Percentiles rank a stretch among this genome's conserved stretches.
phyloP scores from a whole-genome alignment of 495 filamentous ascomycete genomes.

The Baudoinia panamericana region DNA sequence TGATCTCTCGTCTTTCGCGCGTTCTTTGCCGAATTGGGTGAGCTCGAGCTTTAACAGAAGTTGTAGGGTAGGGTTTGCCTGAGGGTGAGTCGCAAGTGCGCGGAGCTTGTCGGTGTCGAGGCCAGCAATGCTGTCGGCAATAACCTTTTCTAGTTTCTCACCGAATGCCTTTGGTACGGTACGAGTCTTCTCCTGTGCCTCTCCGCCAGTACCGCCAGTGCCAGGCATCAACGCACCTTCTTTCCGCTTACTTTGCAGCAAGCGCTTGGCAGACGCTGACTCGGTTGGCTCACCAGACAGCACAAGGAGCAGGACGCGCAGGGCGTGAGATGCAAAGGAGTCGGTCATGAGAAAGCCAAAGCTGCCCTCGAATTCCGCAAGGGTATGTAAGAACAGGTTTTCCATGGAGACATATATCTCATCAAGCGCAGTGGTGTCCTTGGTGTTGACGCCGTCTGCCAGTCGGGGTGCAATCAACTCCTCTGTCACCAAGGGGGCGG shows the following conservation, averaged over 20 bases:
- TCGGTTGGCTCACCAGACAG: constrained; percentile 70
- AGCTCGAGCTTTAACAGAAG: constrained; percentile 76
- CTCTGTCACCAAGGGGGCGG: constrained; percentile 61
- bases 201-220: constrained; percentile 27
- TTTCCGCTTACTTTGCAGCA: constrained; percentile 80
- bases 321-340: constrained; percentile 77
- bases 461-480: constrained; percentile 51
- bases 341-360: constrained; percentile 77
- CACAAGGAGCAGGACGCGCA: constrained; percentile 72
- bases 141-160: constrained; percentile 62
- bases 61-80: constrained; percentile 81
- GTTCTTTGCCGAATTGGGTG: constrained; percentile 49
- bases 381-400: constrained; percentile 63
- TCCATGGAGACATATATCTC: constrained; percentile 53
- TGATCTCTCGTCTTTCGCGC: constrained; percentile 45
- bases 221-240: constrained; percentile 52
- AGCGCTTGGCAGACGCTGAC: constrained; percentile 46
- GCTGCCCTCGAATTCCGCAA: constrained; percentile 72
- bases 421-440: constrained; percentile 29
- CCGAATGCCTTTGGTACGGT: constrained; percentile 66
- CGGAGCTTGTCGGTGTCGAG: constrained; percentile 63
- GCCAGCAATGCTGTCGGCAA: constrained; percentile 52
- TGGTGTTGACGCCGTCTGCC: constrained; percentile 31
- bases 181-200: constrained; percentile 25
- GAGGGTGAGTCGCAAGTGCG: constrained; percentile 70